phyloP scores from a whole-genome alignment of 1,139 yeast genomes.

The Pichia sp. region DNA sequence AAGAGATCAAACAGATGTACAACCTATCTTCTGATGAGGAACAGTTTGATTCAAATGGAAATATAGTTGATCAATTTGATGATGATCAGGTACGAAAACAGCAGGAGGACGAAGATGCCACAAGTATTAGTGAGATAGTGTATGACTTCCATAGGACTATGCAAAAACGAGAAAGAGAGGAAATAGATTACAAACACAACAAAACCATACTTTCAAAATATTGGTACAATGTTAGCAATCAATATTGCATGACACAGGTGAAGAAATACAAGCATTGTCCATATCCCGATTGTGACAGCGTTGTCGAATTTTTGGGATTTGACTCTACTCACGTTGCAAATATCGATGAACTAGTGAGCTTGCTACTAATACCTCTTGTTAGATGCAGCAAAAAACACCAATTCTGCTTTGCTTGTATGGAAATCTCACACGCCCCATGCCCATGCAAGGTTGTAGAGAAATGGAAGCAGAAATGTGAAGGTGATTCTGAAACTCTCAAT shows the following conservation, averaged over 20 bases:
- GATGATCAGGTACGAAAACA: slow-evolving; percentile 5
- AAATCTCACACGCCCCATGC: slow-evolving; percentile 72
- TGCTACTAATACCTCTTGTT: slow-evolving; percentile 55
- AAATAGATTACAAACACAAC: slow-evolving; percentile 22
- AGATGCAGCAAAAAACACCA: slow-evolving; percentile 62
- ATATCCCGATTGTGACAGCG: slow-evolving; percentile 70
- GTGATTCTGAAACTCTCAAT: slow-evolving; percentile 83
- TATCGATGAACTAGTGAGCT: slow-evolving; percentile 35
- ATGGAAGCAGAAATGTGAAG: slow-evolving; percentile 80
- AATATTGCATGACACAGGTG: slow-evolving; percentile 48
- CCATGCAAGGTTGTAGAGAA: slow-evolving; percentile 65
- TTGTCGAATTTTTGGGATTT: slow-evolving; percentile 48
- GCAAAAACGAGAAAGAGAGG: slow-evolving; percentile 23
- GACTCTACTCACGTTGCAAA: slow-evolving; percentile 31
- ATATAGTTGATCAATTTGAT: slow-evolving; percentile 12
- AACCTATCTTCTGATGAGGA: slow-evolving; percentile 14
- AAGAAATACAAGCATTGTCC: slow-evolving; percentile 75
- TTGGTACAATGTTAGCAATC: slow-evolving; percentile 37
- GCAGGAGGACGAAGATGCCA: slow-evolving; percentile 2
- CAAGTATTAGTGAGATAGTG: slow-evolving; percentile 22
- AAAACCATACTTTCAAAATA: slow-evolving; percentile 24
- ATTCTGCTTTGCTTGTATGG: slow-evolving; percentile 80
- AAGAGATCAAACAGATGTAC: slow-evolving; percentile 15
- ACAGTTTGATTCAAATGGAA: slow-evolving; percentile 10
- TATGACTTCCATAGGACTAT: slow-evolving; percentile 28